Evolutionary conservation across 345 rosid species (phyloP).

Genomic region (Arabidopsis arenosa): DNA sequence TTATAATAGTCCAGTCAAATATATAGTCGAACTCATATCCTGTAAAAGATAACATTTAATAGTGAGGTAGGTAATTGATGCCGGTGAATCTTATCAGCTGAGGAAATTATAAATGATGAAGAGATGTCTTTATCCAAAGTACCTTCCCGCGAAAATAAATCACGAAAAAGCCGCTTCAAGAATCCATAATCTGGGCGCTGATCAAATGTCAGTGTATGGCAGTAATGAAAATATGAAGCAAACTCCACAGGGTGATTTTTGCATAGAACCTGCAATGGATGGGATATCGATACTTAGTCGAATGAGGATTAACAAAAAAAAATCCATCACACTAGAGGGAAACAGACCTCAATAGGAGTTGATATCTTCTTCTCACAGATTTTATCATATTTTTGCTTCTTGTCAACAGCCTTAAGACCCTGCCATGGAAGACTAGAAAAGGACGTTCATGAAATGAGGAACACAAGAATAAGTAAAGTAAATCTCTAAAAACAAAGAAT

Average conservation of each 20-base stretch:
- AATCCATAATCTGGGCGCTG: constrained; percentile 95
- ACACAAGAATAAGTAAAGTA: constrained; percentile 4
- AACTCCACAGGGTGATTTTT: constrained; percentile 83
- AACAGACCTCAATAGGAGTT: constrained; percentile 84
- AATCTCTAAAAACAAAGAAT: neutral
- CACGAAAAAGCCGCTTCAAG: constrained; percentile 85
- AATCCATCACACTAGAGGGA: neutral
- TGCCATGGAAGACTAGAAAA: constrained; percentile 90
- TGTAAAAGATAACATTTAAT: constrained; percentile 39
- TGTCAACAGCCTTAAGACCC: constrained; percentile 85
- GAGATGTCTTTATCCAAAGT: constrained; percentile 13
- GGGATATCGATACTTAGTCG: neutral
- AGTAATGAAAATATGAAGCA: constrained; percentile 87
- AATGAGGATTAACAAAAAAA: neutral
- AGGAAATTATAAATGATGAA: neutral
- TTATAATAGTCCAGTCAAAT: constrained; percentile 96
- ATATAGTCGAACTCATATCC: constrained; percentile 84
- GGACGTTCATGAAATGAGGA: constrained; percentile 28
- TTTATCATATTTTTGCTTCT: constrained; percentile 89
- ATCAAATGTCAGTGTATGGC: constrained; percentile 87
- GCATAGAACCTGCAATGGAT: constrained; percentile 67
- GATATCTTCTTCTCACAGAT: constrained; percentile 87
- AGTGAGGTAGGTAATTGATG: constrained; percentile 4
- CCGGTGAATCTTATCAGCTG: neutral
- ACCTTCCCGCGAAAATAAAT: constrained; percentile 88